Evolutionary conservation across 1,139 yeast genomes (phyloP).

Genomic region (Diutina sp.): DNA sequence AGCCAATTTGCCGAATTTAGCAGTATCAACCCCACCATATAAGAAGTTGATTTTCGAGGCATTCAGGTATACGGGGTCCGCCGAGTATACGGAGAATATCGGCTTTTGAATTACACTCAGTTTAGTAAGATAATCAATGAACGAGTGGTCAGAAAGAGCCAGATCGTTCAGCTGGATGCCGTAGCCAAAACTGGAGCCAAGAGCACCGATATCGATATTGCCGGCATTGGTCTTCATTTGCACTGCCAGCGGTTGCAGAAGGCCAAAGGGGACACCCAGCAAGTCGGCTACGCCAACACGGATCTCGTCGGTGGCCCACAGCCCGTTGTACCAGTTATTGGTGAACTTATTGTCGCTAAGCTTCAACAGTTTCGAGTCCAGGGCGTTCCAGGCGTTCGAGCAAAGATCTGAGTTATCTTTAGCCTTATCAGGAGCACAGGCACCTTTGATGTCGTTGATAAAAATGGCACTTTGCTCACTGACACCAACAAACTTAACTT

Average conservation of each 20-base stretch:
- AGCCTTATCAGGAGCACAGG: neutral
- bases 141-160: neutral
- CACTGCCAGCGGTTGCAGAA: neutral
- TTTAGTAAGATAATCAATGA: neutral
- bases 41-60: neutral
- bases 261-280: neutral
- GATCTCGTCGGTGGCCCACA: neutral
- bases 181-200: conserved; percentile 1
- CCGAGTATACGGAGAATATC: neutral
- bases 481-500: neutral
- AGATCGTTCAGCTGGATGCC: neutral
- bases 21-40: neutral
- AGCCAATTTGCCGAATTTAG: neutral
- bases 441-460: neutral
- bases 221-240: neutral
- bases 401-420: neutral
- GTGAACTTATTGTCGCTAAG: neutral
- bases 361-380: neutral
- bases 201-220: neutral
- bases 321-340: neutral
- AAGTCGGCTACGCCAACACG: neutral
- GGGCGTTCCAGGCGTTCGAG: neutral
- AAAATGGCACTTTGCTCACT: neutral
- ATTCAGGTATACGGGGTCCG: neutral
- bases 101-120: neutral